Conservation (phyloP, 2,329 filamentous ascomycete species). For the Monilinia vaccinii-corymbosi region DNA sequence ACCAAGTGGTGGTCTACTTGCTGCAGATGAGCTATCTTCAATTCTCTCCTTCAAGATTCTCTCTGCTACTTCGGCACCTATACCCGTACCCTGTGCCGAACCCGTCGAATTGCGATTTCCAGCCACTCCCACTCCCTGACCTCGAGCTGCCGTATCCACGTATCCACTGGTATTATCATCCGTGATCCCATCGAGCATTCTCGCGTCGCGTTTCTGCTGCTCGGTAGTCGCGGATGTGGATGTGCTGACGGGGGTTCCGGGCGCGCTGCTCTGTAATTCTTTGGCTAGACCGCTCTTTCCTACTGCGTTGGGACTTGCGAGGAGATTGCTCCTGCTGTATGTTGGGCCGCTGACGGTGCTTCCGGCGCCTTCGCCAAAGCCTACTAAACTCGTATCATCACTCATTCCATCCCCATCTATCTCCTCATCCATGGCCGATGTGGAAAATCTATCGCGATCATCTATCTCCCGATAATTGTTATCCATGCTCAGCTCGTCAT, state of each 20-base stretch:
- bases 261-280: slow-evolving; percentile 16
- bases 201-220: slow-evolving; percentile 49
- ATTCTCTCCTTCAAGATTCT: slow-evolving; percentile 53
- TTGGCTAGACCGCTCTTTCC: slow-evolving; percentile 24
- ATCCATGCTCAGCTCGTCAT: slow-evolving; percentile 37
- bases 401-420: slow-evolving; percentile 52
- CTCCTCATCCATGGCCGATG: slow-evolving; percentile 39
- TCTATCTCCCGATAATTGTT: slow-evolving; percentile 44
- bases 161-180: slow-evolving; percentile 49
- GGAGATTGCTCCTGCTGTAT: slow-evolving; percentile 41
- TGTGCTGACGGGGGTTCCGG: slow-evolving; percentile 18
- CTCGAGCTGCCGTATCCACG: slow-evolving; percentile 49
- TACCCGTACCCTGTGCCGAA: slow-evolving; percentile 8
- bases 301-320: slow-evolving; percentile 29
- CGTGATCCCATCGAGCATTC: slow-evolving; percentile 56
- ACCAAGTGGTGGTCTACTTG: slow-evolving; percentile 31
- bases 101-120: slow-evolving; percentile 3
- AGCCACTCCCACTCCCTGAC: slow-evolving; percentile 21
- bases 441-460: slow-evolving; percentile 32
- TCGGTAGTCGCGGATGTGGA: slow-evolving; percentile 28
- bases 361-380: slow-evolving; percentile 85
- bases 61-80: slow-evolving; percentile 47
- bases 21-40: slow-evolving; percentile 38
- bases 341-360: slow-evolving; percentile 76
- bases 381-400: slow-evolving; percentile 81